Conservation (phyloP, 495 filamentous ascomycete species). For the Lophiotrema nucula region DNA sequence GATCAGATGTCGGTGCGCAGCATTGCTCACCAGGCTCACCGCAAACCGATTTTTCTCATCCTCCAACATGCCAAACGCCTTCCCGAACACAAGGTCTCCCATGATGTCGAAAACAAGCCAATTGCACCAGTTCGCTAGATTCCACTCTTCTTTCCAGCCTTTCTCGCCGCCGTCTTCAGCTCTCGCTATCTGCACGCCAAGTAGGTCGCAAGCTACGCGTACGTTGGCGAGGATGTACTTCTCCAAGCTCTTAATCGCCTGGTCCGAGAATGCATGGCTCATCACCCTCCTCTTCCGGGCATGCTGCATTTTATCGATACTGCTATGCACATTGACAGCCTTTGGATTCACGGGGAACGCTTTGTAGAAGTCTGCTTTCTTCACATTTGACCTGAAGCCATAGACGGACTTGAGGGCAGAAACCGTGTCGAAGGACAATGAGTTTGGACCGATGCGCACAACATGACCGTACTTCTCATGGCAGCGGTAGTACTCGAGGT, state of each 20-base stretch:
- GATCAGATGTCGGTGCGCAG: constrained; percentile 33
- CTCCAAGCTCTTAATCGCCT: constrained; percentile 57
- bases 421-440: constrained; percentile 57
- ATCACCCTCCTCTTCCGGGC: constrained; percentile 64
- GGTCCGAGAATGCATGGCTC: constrained; percentile 61
- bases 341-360: constrained; percentile 57
- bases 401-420: constrained; percentile 62
- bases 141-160: constrained; percentile 27
- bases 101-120: constrained; percentile 73
- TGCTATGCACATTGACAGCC: constrained; percentile 59
- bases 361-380: constrained; percentile 64
- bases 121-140: constrained; percentile 64
- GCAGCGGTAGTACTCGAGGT: constrained; percentile 26
- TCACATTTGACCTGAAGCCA: constrained; percentile 58
- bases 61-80: constrained; percentile 69
- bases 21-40: constrained; percentile 55
- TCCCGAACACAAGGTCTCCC: constrained; percentile 68
- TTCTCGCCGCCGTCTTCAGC: background rate
- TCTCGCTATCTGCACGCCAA: constrained; percentile 12
- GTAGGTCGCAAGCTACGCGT: constrained; percentile 17
- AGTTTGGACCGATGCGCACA: constrained; percentile 62
- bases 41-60: constrained; percentile 58
- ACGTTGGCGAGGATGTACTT: constrained; percentile 53
- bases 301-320: constrained; percentile 58
- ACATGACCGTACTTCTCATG: constrained; percentile 40